Percentiles rank a stretch among this genome's conserved stretches.
Conservation (phyloP, 768 basidiomycete species). For the Lactarius deliciosus region DNA sequence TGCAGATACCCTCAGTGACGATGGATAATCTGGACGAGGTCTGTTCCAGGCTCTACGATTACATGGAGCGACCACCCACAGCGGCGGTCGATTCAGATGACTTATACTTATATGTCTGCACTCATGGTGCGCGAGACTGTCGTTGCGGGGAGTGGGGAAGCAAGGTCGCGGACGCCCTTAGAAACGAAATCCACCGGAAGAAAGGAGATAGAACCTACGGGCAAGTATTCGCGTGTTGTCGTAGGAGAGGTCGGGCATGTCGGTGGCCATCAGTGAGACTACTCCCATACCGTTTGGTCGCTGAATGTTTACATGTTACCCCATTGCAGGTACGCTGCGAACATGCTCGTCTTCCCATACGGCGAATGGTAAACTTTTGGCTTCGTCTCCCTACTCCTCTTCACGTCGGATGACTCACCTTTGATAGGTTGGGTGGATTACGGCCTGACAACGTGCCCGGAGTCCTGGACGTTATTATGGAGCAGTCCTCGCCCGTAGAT, state of each 20-base stretch:
- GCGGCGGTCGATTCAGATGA: conserved; percentile 29
- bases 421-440: conserved; percentile 60
- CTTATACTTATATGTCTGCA: conserved; percentile 66
- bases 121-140: conserved; percentile 77
- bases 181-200: conserved; percentile 50
- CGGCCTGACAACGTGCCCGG: conserved; percentile 54
- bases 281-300: conserved; percentile 9
- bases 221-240: conserved; percentile 37
- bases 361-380: conserved; percentile 62
- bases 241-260: conserved; percentile 75
- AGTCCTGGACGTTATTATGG: conserved; percentile 49
- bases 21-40: conserved; percentile 53
- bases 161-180: conserved; percentile 53
- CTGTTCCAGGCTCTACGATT: conserved; percentile 35
- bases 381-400: neutral
- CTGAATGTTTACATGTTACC: neutral
- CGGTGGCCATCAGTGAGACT: conserved; percentile 76
- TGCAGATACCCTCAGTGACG: conserved; percentile 51
- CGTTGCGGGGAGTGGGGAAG: conserved; percentile 70
- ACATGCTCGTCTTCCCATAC: conserved; percentile 64
- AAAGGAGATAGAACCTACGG: conserved; percentile 17
- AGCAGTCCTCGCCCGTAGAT: conserved; percentile 33
- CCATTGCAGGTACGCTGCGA: conserved; percentile 59
- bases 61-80: neutral
- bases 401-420: conserved; percentile 1